A percentile compares a stretch with the other conserved stretches of the same genome.
These are phyloP conservation scores for Colletotrichum sp. DNA, from an alignment of 2,329 filamentous ascomycete species.

Conservation along the genomic window DNA sequence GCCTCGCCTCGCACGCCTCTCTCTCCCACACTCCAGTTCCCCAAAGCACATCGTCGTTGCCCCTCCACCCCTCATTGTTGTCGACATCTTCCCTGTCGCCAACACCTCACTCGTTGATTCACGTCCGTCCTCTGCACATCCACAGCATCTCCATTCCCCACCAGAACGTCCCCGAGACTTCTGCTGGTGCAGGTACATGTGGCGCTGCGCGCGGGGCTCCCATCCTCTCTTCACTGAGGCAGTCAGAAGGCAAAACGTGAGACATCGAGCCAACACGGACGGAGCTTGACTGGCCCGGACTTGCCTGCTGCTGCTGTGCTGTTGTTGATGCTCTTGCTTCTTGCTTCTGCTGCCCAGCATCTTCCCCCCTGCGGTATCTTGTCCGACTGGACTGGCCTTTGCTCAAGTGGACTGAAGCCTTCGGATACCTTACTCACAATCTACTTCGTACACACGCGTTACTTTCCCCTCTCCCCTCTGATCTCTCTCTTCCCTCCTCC, in stretches of 20 bases:
- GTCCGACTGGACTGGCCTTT: background rate
- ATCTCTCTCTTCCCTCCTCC: background rate
- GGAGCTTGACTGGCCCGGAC: constrained; percentile 17
- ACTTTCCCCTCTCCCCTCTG: background rate
- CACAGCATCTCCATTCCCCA: background rate
- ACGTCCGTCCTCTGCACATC: background rate
- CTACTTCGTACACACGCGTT: constrained; percentile 8
- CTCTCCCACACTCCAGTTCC: background rate
- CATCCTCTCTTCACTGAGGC: constrained; percentile 9
- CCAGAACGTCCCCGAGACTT: background rate
- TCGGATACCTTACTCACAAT: background rate
- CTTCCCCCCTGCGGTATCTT: background rate
- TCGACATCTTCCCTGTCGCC: constrained; percentile 20
- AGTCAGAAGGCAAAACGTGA: constrained; percentile 19
- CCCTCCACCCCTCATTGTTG: constrained; percentile 8
- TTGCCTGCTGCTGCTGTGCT: background rate
- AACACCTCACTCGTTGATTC: constrained; percentile 10
- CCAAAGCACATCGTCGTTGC: background rate
- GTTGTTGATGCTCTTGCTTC: background rate
- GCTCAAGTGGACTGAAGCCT: background rate
- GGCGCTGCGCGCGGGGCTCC: constrained; percentile 18
- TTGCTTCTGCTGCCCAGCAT: background rate
- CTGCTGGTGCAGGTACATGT: background rate
- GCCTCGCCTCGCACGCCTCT: background rate
- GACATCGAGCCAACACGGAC: constrained; percentile 20